These are phyloP conservation scores for Colletotrichum sp. DNA, from an alignment of 2,329 filamentous ascomycete genomes.

Conservation along the genomic window DNA sequence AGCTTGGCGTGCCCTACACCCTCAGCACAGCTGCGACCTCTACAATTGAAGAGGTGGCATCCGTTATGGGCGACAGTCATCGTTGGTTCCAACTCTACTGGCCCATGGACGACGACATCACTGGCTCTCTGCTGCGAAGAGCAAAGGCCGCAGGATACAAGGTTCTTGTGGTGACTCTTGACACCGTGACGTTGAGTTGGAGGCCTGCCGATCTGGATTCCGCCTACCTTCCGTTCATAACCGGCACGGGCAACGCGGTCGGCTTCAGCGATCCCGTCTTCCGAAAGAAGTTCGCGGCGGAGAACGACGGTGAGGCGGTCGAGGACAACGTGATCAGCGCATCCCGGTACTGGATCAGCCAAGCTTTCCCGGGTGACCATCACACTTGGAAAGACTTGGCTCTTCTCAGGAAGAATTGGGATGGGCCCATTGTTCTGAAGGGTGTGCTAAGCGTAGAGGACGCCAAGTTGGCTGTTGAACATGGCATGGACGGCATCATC, in stretches of 20 bases:
- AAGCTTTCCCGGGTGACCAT: slow-evolving; percentile 56
- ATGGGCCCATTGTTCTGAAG: slow-evolving; percentile 59
- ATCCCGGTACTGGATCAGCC: slow-evolving; percentile 55
- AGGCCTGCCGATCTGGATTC: slow-evolving; percentile 71
- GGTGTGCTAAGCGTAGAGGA: slow-evolving; percentile 36
- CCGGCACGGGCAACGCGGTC: slow-evolving; percentile 62
- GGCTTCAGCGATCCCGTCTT: slow-evolving; percentile 74
- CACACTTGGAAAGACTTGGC: slow-evolving; percentile 68
- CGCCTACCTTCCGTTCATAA: slow-evolving; percentile 65
- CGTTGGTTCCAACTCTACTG: slow-evolving; percentile 81
- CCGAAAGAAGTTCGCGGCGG: slow-evolving; percentile 57
- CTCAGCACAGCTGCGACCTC: slow-evolving; percentile 69
- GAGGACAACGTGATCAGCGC: slow-evolving; percentile 57
- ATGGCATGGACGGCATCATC: slow-evolving; percentile 63
- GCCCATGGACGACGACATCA: slow-evolving; percentile 70
- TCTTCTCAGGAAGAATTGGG: slow-evolving; percentile 64
- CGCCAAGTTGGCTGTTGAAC: slow-evolving; percentile 50
- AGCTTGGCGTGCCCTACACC: slow-evolving; percentile 68
- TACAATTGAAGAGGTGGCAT: slow-evolving; percentile 70
- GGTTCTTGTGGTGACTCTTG: slow-evolving; percentile 74
- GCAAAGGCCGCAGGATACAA: slow-evolving; percentile 67
- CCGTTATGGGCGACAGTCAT: slow-evolving; percentile 59
- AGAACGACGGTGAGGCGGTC: slow-evolving; percentile 47
- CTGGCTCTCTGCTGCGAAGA: slow-evolving; percentile 64
- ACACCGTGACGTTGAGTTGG: slow-evolving; percentile 74